phyloP scores from a whole-genome alignment of 2,329 filamentous ascomycete genomes.

The Xylariaceae sp. region DNA sequence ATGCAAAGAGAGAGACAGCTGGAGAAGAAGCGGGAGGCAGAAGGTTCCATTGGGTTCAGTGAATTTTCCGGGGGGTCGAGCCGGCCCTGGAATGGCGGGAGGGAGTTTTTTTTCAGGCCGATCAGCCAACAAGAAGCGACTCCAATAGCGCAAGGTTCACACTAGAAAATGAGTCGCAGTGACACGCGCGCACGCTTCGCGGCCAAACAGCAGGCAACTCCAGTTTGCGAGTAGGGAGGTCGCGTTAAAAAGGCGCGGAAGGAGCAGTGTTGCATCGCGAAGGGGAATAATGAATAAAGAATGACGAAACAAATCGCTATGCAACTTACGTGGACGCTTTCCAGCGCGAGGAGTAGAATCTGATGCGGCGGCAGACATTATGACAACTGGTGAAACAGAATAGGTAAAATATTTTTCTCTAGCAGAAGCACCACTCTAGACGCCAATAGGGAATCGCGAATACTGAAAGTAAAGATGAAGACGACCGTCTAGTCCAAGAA shows the following conservation, averaged over 20 bases:
- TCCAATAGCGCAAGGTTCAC: background rate
- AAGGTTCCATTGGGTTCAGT: no score
- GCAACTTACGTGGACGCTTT: conserved; percentile 23
- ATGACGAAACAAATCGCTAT: background rate
- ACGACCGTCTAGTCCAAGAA: no score
- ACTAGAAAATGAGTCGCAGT: background rate
- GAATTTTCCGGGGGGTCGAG: background rate
- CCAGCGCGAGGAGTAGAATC: conserved; percentile 16
- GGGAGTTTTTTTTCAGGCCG: background rate
- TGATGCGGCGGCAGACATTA: conserved; percentile 21
- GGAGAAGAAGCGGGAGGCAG: background rate
- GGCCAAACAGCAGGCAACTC: no score
- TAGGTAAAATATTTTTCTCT: background rate
- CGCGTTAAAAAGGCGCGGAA: background rate
- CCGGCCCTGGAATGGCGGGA: background rate
- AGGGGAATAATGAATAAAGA: background rate
- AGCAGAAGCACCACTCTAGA: background rate
- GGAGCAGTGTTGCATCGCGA: background rate
- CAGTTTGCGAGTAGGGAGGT: background rate
- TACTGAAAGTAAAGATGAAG: no score
- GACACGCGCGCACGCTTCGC: background rate
- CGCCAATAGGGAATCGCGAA: background rate
- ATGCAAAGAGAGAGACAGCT: no score
- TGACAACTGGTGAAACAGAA: background rate
- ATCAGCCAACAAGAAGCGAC: background rate